phyloP scores from a whole-genome alignment of 1,284 basidiomycete genomes.

The Pseudozyma hubeiensis region DNA sequence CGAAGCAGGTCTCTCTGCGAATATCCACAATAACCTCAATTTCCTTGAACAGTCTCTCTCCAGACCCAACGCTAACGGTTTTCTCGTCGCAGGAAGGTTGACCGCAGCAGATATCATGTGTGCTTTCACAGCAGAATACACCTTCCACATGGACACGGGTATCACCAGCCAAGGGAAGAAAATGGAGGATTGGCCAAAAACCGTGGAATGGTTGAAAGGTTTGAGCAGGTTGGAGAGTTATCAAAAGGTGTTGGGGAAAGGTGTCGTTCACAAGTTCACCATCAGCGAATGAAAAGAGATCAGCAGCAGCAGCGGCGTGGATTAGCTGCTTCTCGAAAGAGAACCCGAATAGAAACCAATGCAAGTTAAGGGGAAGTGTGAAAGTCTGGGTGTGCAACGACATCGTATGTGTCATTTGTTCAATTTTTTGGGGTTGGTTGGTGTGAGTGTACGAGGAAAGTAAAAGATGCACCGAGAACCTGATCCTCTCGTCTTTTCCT shows the following conservation, averaged over 20 bases:
- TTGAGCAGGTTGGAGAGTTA: slow-evolving; percentile 11
- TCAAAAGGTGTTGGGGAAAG: slow-evolving; percentile 18
- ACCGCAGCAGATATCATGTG: slow-evolving; percentile 38
- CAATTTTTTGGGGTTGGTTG: not conserved
- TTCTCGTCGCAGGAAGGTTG: slow-evolving; percentile 9
- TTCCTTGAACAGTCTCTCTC: slow-evolving; percentile 15
- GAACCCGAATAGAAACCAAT: no score
- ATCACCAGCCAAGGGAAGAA: slow-evolving; percentile 17
- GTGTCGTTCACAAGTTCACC: slow-evolving; percentile 31
- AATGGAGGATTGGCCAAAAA: slow-evolving; percentile 38
- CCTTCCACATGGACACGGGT: slow-evolving; percentile 30
- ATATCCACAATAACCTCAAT: slow-evolving; percentile 43
- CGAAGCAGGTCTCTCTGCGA: slow-evolving; percentile 17
- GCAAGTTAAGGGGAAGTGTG: no score
- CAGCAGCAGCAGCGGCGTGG: not conserved
- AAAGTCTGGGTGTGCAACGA: not conserved
- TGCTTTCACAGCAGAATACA: slow-evolving; percentile 35
- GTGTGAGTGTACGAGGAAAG: not conserved
- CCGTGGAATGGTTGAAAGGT: slow-evolving; percentile 22
- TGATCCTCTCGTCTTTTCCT: not conserved
- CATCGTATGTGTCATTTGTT: not conserved
- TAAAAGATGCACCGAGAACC: not conserved
- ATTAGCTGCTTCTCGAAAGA: no score
- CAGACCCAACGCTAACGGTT: not conserved
- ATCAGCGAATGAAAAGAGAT: slow-evolving; percentile 13